Base-by-base conservation (phyloP, 352 stramenopile species). In the Elongisporangium undulatum region DNA sequence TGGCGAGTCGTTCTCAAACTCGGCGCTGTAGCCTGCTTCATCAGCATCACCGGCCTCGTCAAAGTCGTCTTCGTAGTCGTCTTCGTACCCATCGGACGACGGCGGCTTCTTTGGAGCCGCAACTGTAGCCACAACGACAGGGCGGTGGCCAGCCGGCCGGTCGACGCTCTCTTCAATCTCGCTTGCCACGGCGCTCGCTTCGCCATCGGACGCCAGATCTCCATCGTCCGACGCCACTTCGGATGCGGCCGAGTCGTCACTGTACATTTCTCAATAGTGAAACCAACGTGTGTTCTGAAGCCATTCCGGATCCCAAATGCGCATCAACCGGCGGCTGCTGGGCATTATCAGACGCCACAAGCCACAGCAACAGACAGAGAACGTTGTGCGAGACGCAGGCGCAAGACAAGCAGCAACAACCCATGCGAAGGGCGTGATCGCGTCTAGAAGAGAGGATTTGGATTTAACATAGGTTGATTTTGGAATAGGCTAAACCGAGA, bases 181-280 rank as follows among this genome's bases (percentile, higher is more conserved):
- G 29, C 81, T 85, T 10, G 71, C 75, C 13, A 75, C 63, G 48
- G 73, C 67, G 58, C 78, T 85, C 39, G 74, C 75, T 22, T 67
- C 72, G 55, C 63, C 54, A 17, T 53, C 72, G 17, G 61, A 66
- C 54, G 48, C 41, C 15, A 22, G 17, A 13, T 72, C 69, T 45
- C 82, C 72, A 4, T 63, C 64, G 22, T 91, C 82, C 22, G 79
- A 88, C 60, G 74, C 73, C 55, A 91, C 74, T 61, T 91, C 82
- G 9, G 71, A 87, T 12, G 82, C 82, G 1, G 61, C 77, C 65
- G 77, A 88, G 69, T 86, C 79, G 77, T 89, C 82, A 62, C 81
- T 91, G 68, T 88, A 74, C 77, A 89, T 87, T 41, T 26, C 23
- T 19, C 63, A 62, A 23, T 45, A 45, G 34, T 45, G 34, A 45